A percentile compares a stretch with the other conserved stretches of the same genome.
Conservation (phyloP, 371 early-diverging fungal species). For the Ecytonucleospora hepatopenaei region DNA sequence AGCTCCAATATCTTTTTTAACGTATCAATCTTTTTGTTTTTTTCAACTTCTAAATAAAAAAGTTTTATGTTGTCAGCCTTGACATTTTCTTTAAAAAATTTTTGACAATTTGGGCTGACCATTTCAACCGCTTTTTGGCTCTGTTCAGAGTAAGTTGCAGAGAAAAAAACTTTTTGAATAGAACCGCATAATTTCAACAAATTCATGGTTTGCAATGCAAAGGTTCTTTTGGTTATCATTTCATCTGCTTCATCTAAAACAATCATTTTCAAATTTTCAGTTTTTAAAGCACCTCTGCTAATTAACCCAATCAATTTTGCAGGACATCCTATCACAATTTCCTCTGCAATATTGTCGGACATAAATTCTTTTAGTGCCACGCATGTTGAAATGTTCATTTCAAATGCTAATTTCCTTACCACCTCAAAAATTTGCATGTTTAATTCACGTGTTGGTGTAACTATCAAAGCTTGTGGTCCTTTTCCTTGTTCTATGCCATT, state of each 20-base stretch:
- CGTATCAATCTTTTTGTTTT: constrained; percentile 62
- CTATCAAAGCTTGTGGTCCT: constrained; percentile 68
- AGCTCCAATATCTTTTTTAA: constrained; percentile 71
- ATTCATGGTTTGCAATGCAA: constrained; percentile 47
- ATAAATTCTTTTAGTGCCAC: constrained; percentile 61
- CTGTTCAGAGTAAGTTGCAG: constrained; percentile 77
- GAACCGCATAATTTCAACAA: constrained; percentile 29
- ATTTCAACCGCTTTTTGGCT: constrained; percentile 68
- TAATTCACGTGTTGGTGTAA: constrained; percentile 88
- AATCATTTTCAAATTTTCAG: constrained; percentile 41
- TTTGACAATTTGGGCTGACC: constrained; percentile 67
- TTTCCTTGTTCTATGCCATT: constrained; percentile 19
- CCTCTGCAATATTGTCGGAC: constrained; percentile 61
- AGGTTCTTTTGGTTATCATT: constrained; percentile 45
- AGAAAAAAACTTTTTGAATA: constrained; percentile 66
- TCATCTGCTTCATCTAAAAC: constrained; percentile 55
- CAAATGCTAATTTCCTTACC: constrained; percentile 71
- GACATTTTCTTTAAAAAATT: constrained; percentile 72
- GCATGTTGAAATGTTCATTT: constrained; percentile 63
- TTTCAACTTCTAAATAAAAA: constrained; percentile 77
- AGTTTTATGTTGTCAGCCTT: constrained; percentile 84
- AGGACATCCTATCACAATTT: constrained; percentile 83
- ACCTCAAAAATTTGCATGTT: constrained; percentile 84
- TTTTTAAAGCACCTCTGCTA: constrained; percentile 12
- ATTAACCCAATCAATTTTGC: constrained; percentile 68